These are phyloP conservation scores for Boletus rufocinnamomeus DNA, from an alignment of 768 basidiomycete genomes.

Conservation along the genomic window DNA sequence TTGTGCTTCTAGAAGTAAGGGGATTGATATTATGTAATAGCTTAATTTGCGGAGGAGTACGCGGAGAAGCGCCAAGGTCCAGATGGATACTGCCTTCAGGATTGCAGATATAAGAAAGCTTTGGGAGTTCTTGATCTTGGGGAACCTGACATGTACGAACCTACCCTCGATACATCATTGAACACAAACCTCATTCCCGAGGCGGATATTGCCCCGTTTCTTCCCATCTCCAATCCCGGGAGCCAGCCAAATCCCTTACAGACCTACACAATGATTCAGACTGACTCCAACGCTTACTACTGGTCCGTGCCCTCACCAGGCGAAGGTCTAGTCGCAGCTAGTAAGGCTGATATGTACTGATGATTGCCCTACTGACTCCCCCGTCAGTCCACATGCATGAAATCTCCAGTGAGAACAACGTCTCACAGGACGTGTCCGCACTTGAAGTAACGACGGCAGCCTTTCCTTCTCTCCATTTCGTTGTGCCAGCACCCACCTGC, in stretches of 20 bases:
- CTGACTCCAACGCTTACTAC: not conserved
- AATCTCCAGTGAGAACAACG: not conserved
- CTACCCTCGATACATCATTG: not conserved
- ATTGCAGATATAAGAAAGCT: not conserved
- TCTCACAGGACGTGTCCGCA: not conserved
- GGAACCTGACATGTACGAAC: conserved; percentile 5
- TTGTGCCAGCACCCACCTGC: not conserved
- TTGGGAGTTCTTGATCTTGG: not conserved
- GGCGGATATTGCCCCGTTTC: too few species aligned
- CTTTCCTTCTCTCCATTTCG: not conserved
- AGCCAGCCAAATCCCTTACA: not conserved
- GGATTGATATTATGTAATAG: not conserved
- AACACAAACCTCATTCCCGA: not conserved
- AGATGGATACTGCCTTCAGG: too few species aligned
- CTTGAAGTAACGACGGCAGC: not conserved
- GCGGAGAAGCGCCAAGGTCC: not conserved
- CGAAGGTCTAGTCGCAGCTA: not conserved
- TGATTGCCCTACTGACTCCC: not conserved
- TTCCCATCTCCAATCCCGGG: too few species aligned
- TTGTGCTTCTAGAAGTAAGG: not conserved
- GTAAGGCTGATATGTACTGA: not conserved
- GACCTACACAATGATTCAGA: not conserved
- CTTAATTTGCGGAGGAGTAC: not conserved
- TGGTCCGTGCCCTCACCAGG: not conserved
- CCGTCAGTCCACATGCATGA: not conserved